Percentiles rank a stretch among this genome's conserved stretches.
Evolutionary conservation across 2,329 filamentous ascomycete genomes (phyloP).

Genomic region (Xylariaceae sp.): DNA sequence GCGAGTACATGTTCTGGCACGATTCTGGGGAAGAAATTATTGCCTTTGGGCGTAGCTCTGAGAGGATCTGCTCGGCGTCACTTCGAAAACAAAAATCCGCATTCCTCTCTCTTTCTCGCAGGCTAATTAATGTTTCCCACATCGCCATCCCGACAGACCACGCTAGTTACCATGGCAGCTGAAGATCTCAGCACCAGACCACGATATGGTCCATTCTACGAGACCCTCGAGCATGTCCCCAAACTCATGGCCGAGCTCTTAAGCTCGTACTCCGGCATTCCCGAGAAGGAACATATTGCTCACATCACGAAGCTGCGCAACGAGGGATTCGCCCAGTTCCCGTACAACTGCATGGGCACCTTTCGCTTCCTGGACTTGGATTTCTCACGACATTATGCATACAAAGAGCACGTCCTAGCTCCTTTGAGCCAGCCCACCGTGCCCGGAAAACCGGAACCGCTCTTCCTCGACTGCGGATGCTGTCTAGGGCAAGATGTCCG

Average conservation of each 20-base stretch:
- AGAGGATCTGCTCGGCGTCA: too few species aligned
- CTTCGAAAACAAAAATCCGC: background rate
- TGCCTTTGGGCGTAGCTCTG: too few species aligned
- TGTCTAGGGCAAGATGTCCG: constrained; percentile 41
- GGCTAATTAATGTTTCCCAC: background rate
- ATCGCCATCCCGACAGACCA: background rate
- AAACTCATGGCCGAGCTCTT: constrained; percentile 21
- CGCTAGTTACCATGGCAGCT: background rate
- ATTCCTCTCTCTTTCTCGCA: background rate
- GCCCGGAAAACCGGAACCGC: constrained; percentile 19
- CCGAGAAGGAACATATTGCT: constrained; percentile 18
- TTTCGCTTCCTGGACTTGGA: constrained; percentile 40
- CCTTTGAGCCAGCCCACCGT: constrained; percentile 29
- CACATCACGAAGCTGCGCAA: constrained; percentile 25
- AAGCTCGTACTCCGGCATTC: constrained; percentile 19
- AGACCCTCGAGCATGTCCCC: constrained; percentile 18
- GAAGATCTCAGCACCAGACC: background rate
- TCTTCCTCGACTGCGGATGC: constrained; percentile 39
- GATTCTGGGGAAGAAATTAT: too few species aligned
- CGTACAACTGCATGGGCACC: constrained; percentile 40
- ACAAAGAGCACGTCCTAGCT: constrained; percentile 27
- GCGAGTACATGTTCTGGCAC: too few species aligned
- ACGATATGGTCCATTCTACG: constrained; percentile 2
- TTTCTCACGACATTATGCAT: constrained; percentile 27
- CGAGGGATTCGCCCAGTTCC: constrained; percentile 23